Conservation (phyloP, 2,329 filamentous ascomycete species). For the Penicillium sp. region DNA sequence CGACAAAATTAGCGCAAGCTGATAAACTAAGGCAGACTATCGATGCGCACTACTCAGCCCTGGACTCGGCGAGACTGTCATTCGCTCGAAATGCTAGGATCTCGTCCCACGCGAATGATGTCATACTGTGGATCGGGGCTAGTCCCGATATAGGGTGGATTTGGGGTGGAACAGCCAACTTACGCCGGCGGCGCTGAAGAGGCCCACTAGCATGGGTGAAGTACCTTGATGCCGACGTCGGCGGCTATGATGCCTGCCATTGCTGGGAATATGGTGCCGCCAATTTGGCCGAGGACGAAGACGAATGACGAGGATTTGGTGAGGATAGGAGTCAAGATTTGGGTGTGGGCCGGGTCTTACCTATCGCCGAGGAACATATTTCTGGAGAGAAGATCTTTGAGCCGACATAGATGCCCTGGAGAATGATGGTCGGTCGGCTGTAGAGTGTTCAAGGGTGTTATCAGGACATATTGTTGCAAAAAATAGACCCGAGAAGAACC, state of each 20-base stretch:
- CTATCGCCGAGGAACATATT: slow-evolving; percentile 49
- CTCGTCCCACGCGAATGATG: neutral
- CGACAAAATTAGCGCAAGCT: neutral
- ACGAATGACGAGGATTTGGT: slow-evolving; percentile 41
- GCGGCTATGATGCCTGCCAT: slow-evolving; percentile 54
- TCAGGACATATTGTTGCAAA: slow-evolving; percentile 52
- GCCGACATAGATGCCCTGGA: slow-evolving; percentile 48
- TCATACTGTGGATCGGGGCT: neutral
- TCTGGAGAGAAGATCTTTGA: slow-evolving; percentile 52
- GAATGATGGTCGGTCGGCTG: neutral
- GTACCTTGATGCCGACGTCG: slow-evolving; percentile 45
- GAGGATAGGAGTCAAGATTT: neutral
- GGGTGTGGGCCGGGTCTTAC: slow-evolving; percentile 17
- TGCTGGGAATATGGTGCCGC: slow-evolving; percentile 56
- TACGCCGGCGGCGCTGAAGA: slow-evolving; percentile 48
- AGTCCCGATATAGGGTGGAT: slow-evolving; percentile 23
- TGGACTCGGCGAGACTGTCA: neutral
- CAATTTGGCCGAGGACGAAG: slow-evolving; percentile 58
- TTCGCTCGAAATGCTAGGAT: neutral
- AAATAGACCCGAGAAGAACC: slow-evolving; percentile 58
- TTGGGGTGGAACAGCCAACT: slow-evolving; percentile 46
- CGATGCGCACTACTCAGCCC: neutral
- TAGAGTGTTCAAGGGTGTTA: neutral
- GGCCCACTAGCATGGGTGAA: slow-evolving; percentile 54
- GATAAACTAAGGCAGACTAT: neutral